phyloP scores from a whole-genome alignment of 805 yeast species.

The Yamadazyma phyllophila region DNA sequence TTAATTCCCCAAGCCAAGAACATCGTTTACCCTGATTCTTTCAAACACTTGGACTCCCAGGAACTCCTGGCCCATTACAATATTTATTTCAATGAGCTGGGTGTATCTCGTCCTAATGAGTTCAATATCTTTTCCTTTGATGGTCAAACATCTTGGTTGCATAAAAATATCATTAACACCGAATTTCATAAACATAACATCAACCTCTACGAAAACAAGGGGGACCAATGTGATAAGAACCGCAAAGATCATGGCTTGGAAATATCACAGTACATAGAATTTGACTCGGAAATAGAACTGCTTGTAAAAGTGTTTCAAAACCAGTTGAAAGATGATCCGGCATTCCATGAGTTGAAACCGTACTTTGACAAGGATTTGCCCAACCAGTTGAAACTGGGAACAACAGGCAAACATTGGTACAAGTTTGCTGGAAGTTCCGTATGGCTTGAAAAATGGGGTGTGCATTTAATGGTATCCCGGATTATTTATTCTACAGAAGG shows the following conservation, averaged over 20 bases:
- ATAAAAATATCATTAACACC: not conserved
- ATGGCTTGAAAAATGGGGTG: constrained; percentile 49
- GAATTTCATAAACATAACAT: constrained; percentile 7
- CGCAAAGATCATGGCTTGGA: constrained; percentile 6
- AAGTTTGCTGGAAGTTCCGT: constrained; percentile 51
- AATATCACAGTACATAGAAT: constrained; percentile 8
- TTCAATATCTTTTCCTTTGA: constrained; percentile 10
- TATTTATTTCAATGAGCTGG: constrained; percentile 12
- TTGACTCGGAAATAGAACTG: constrained; percentile 8
- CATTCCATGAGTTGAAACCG: constrained; percentile 23
- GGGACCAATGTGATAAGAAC: constrained; percentile 5
- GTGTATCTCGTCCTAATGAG: not conserved
- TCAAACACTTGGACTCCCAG: not conserved
- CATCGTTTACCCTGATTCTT: constrained; percentile 11
- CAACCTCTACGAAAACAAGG: constrained; percentile 8
- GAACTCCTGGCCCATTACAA: constrained; percentile 12
- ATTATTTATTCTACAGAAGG: constrained; percentile 33
- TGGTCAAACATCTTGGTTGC: constrained; percentile 10
- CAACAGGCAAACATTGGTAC: constrained; percentile 37
- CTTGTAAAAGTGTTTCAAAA: constrained; percentile 7
- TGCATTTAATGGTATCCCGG: constrained; percentile 47
- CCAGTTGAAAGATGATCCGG: constrained; percentile 10
- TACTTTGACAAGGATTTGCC: constrained; percentile 23
- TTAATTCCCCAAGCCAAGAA: constrained; percentile 2
- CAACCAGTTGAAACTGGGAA: constrained; percentile 17